Percentiles rank a stretch among this genome's conserved stretches.
phyloP scores from a whole-genome alignment of 1,284 basidiomycete species.

The Athelia sp. region DNA sequence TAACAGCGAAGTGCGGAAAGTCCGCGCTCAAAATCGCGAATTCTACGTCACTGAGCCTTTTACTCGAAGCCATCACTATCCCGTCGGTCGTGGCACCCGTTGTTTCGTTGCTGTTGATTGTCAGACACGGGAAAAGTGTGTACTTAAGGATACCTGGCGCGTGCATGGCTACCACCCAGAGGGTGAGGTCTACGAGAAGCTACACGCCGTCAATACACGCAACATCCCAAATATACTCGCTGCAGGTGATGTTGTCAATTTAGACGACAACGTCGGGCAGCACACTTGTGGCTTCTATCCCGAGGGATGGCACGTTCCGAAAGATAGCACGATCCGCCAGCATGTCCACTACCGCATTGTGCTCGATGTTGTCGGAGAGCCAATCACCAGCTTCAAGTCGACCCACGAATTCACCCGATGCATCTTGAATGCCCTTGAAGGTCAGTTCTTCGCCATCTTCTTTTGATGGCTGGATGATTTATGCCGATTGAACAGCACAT shows the following conservation, averaged over 20 bases:
- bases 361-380: constrained; percentile 2
- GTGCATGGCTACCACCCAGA: constrained; percentile 1
- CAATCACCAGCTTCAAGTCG: neutral
- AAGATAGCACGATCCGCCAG: neutral
- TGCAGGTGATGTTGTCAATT: neutral
- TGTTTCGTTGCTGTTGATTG: constrained; percentile 3
- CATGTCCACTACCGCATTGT: constrained; percentile 3
- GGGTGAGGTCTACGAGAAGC: constrained; percentile 2
- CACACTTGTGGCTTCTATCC: too few species aligned
- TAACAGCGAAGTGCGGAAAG: too few species aligned
- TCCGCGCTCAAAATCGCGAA: too few species aligned
- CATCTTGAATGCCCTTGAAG: too few species aligned
- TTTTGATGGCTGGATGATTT: too few species aligned
- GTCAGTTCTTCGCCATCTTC: too few species aligned
- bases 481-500: too few species aligned
- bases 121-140: neutral
- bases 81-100: constrained; percentile 2
- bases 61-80: constrained; percentile 1
- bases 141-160: constrained; percentile 3
- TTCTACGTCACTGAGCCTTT: neutral
- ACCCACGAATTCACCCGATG: too few species aligned
- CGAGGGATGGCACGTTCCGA: neutral
- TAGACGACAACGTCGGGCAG: too few species aligned
- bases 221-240: constrained; percentile 2
- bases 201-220: neutral